phyloP scores from a whole-genome alignment of 306 rosid species.

The Cucumis melo region DNA sequence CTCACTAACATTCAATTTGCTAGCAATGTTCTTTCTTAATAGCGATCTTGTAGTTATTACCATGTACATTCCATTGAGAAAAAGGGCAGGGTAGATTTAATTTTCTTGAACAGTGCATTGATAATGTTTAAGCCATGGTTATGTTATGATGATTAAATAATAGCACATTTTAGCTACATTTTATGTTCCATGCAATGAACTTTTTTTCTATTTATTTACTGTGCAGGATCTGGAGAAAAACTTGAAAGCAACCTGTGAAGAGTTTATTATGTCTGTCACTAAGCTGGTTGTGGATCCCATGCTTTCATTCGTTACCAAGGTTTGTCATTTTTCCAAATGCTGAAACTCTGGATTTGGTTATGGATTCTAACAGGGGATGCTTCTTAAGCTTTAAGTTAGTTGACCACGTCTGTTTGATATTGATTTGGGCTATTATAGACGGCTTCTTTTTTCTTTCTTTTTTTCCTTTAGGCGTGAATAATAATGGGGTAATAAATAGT shows the following conservation, averaged over 20 bases:
- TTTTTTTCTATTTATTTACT: constrained; percentile 11
- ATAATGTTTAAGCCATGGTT: background rate
- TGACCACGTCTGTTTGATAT: background rate
- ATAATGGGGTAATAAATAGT: background rate
- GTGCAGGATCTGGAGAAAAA: constrained; percentile 88
- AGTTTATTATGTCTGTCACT: constrained; percentile 92
- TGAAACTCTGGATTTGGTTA: constrained; percentile 1
- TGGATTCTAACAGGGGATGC: background rate
- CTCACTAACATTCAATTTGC: background rate
- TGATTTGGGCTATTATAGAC: background rate
- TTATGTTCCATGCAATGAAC: background rate
- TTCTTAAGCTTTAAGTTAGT: background rate
- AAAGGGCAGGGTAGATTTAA: background rate
- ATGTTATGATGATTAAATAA: background rate
- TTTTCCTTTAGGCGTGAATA: background rate
- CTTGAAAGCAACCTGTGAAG: constrained; percentile 93
- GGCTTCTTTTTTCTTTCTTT: background rate
- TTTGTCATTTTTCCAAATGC: constrained; percentile 17
- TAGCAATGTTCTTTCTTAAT: background rate
- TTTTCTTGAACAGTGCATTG: background rate
- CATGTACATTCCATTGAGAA: background rate
- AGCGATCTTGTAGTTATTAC: background rate
- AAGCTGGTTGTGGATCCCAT: constrained; percentile 96
- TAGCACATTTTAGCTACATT: background rate
- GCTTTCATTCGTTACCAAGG: constrained; percentile 98